Evolutionary conservation across 129 eudicot genomes (phyloP).

Genomic region (Lactuca sativa): DNA sequence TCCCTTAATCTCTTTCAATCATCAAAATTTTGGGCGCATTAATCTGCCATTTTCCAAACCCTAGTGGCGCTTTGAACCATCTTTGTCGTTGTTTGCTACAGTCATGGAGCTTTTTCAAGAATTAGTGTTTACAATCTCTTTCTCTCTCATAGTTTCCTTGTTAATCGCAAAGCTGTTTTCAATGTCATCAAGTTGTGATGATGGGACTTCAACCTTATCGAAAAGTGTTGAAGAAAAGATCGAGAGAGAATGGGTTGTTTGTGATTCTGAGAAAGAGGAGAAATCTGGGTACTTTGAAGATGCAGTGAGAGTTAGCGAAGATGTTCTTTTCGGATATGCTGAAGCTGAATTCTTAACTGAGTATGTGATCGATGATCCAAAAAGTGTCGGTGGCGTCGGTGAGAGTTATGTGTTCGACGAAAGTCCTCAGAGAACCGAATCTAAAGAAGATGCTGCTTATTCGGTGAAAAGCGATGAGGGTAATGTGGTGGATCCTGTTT

Average conservation of each 20-base stretch:
- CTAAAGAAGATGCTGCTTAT: constrained; percentile 2
- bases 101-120: constrained; percentile 52
- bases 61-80: constrained; percentile 15
- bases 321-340: constrained; percentile 1
- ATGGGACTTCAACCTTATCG: constrained; percentile 18
- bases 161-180: constrained; percentile 41
- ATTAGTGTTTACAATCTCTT: constrained; percentile 38
- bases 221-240: constrained; percentile 20
- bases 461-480: constrained; percentile 23
- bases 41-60: constrained; percentile 8
- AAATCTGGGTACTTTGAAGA: constrained; percentile 14
- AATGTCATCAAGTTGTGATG: constrained; percentile 31
- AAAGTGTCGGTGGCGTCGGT: constrained; percentile 38
- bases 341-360: constrained; percentile 31
- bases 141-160: constrained; percentile 44
- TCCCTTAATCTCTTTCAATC: constrained; percentile 21
- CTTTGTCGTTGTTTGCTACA: constrained; percentile 5
- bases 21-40: background rate
- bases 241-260: constrained; percentile 26
- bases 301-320: constrained; percentile 17
- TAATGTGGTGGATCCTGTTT: constrained; percentile 16
- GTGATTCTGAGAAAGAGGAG: constrained; percentile 14
- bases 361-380: constrained; percentile 26
- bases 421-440: constrained; percentile 21
- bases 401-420: constrained; percentile 27